phyloP scores from a whole-genome alignment of 78 protist genomes.

The Tieghemostelium lacteum region DNA sequence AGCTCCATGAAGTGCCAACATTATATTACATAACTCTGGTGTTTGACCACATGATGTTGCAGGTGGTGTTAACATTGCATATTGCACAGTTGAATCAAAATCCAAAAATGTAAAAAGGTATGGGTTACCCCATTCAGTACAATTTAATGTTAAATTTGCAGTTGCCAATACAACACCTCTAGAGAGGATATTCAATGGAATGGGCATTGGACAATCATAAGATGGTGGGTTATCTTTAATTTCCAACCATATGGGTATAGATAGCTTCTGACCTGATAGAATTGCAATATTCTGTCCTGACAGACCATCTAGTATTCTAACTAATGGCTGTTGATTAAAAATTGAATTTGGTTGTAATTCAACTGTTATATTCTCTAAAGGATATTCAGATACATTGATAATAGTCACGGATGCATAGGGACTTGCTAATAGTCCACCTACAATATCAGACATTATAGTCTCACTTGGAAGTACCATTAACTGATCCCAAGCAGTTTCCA shows the following conservation, averaged over 20 bases:
- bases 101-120: slow-evolving; percentile 54
- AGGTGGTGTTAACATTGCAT: slow-evolving; percentile 72
- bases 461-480: not conserved
- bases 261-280: slow-evolving; percentile 38
- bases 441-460: slow-evolving; percentile 17
- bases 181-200: not conserved
- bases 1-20: slow-evolving; percentile 72
- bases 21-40: not conserved
- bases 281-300: not conserved
- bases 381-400: not conserved
- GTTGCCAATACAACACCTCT: not conserved
- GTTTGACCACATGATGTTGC: not conserved
- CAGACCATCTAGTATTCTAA: not conserved
- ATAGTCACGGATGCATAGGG: slow-evolving; percentile 30
- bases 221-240: too few species aligned
- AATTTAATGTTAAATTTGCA: slow-evolving; percentile 16
- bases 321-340: not conserved
- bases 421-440: slow-evolving; percentile 22
- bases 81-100: slow-evolving; percentile 60
- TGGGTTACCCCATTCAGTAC: slow-evolving; percentile 46
- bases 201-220: slow-evolving; percentile 42
- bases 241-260: not conserved
- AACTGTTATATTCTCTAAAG: not conserved
- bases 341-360: not conserved
- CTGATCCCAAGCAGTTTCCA: not conserved